phyloP scores from a whole-genome alignment of 257 asterid species.

The Paulownia fortunei region DNA sequence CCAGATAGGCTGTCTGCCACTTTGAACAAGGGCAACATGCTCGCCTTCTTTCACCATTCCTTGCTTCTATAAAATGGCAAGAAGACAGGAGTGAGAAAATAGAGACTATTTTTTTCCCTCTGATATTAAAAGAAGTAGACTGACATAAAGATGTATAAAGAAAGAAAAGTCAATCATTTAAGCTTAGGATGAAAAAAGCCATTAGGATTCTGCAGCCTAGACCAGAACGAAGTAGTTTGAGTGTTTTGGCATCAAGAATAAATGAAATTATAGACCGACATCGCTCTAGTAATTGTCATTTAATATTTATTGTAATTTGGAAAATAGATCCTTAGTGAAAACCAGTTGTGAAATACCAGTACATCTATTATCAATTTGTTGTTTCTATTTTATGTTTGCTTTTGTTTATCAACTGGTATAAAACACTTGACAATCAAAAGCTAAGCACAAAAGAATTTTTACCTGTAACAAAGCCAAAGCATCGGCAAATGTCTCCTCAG shows the following conservation, averaged over 20 bases:
- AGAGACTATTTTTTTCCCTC: neutral
- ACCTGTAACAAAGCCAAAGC: conserved; percentile 83
- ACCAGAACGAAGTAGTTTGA: neutral
- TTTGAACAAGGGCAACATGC: conserved; percentile 93
- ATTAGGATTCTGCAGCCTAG: conserved; percentile 16
- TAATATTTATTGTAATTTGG: neutral
- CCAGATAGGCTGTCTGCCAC: conserved; percentile 86
- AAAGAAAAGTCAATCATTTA: neutral
- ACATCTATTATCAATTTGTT: neutral
- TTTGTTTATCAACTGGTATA: neutral
- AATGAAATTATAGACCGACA: neutral
- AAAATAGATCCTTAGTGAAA: neutral
- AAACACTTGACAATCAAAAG: neutral
- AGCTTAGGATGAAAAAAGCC: neutral
- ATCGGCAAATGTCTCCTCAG: conserved; percentile 77
- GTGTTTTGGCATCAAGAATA: neutral
- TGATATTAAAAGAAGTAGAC: neutral
- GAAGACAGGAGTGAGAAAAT: neutral
- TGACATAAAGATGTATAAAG: neutral
- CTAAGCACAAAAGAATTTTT: conserved; percentile 14
- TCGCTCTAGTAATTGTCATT: neutral
- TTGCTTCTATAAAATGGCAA: conserved; percentile 53
- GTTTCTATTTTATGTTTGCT: neutral
- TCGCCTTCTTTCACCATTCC: conserved; percentile 96
- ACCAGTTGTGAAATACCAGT: conserved; percentile 1